Conservation (phyloP, 202 grass and related monocot genomes). For the Panicum virgatum region DNA sequence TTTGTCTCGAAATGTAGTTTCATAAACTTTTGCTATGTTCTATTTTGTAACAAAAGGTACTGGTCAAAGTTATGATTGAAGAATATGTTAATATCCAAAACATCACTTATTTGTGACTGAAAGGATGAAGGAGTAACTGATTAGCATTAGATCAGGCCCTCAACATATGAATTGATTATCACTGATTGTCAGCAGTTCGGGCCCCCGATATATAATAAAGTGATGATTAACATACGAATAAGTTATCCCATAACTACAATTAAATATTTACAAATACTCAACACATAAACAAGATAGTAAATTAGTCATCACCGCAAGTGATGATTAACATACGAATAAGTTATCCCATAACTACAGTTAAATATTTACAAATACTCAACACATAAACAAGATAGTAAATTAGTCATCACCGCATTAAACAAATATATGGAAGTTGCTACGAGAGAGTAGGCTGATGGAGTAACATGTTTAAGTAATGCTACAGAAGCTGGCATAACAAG, state of each 20-base stretch:
- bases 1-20: not conserved
- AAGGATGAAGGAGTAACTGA: not conserved
- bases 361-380: not conserved
- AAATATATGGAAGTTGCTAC: not conserved
- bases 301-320: slow-evolving; percentile 10
- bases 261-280: not conserved
- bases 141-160: not conserved
- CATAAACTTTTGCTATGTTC: not conserved
- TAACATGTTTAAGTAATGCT: not conserved
- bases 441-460: not conserved
- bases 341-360: not conserved
- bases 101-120: not conserved
- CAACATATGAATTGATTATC: not conserved
- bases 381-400: not conserved
- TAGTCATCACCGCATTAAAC: not conserved
- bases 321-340: not conserved
- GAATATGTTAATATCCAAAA: not conserved
- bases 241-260: not conserved
- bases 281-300: not conserved
- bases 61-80: not conserved
- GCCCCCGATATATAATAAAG: not conserved
- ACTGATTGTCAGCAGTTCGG: slow-evolving; percentile 15
- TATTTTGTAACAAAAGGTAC: not conserved
- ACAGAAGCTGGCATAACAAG: not conserved
- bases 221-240: slow-evolving; percentile 1